Base-by-base conservation (phyloP, 2,329 filamentous ascomycete genomes). In the Penicillium sp. region DNA sequence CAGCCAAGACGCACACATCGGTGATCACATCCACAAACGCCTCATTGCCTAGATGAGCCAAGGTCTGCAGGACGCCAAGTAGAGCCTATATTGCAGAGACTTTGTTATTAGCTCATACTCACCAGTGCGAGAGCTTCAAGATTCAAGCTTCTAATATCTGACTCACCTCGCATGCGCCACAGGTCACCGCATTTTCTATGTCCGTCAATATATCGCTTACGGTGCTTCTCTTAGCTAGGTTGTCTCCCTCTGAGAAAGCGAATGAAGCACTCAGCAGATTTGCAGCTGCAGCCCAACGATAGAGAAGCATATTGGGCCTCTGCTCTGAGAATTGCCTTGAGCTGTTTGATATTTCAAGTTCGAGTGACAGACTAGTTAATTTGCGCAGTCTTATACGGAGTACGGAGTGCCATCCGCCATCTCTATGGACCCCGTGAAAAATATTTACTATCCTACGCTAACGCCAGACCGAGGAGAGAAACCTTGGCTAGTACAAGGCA, bases 1-100 rank as follows among this genome's bases (percentile, higher is more conserved):
- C 69, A 26, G 68, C 71, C 29, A 65, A 56, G 4, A 65, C 66
- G 51, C 73, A 76, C n/a, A 75, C 64, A 21, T 64, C 64, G n/a
- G 66, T 69, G 16, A 74, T 68, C 14, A 68, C 67, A 51, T 62
- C 63, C 16, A 80, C 68, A 51, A 81, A 79, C 9, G 68, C 61
- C n/a, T 67, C 58, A 31, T 81, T 76, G 2, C 79, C 77, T 2
- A 79, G 57, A 40, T 67, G 61, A 9, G 78, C 76, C 19, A 81
- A 57, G 3, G 70, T 72, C 59, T 81, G 79, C 8, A 81, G 70
- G 5, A 75, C 62, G 28, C 67, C 61, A 10, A 78, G 63, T n/a
- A 76, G 52, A n/a, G 68, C 60, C 67, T 73, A 8, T 21, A 31
- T 29, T 11, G 7, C n/a, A 6, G n/a, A 39, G 18, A n/a, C 21